Base-by-base conservation (phyloP, 2,329 filamentous ascomycete genomes). In the Fusarium verticillioides region DNA sequence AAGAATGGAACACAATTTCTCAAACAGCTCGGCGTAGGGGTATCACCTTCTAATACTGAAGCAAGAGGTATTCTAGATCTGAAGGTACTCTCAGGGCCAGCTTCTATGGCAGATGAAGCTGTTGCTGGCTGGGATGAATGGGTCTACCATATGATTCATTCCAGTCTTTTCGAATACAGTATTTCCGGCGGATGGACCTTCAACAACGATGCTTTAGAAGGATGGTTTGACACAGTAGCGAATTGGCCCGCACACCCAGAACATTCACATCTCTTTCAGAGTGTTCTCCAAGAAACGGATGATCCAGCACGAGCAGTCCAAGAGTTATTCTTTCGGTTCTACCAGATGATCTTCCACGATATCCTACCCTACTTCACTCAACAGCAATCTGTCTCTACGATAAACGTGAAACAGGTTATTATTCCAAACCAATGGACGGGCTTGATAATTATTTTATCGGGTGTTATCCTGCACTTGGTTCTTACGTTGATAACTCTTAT, bases 271-370 rank as follows among this genome's bases (percentile, higher is more conserved):
- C n/a, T 71, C 1, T 61, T 74, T 1, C 72, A 74, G 16, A 47
- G 9, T 7, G 28, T 71, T 7, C 49, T 74, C 0, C 63, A 61
- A 13, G 13, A 58, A 10, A 74, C 72, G 2, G 21, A 37, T 0
- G 19, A 73, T 39, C 72, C 72, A 3, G 62, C 72, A 0, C 30
- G 44, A 16, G 70, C 72, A 0, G n/a, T 74, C 0, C 42, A 74
- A 9, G 54, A 53, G 0, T 15, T 74, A 0, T 39, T 56, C 11
- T 54, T 47, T 10, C 60, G 67, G 0, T 47, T 74, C 26, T 58
- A 56, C 19, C 67, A 73, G 15, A 74, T 74, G 72, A 53, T 71
- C 1, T 74, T 58, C 16, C 28, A 74, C 19, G 60, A 74, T 0
- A 57, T 44, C 3, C 34, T 62, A 2, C 60, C 43, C 1, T 57